Percentiles rank a stretch among this genome's conserved stretches.
These are phyloP conservation scores for Ceratobasidium sp. DNA, from an alignment of 1,284 basidiomycete species.

Conservation along the genomic window DNA sequence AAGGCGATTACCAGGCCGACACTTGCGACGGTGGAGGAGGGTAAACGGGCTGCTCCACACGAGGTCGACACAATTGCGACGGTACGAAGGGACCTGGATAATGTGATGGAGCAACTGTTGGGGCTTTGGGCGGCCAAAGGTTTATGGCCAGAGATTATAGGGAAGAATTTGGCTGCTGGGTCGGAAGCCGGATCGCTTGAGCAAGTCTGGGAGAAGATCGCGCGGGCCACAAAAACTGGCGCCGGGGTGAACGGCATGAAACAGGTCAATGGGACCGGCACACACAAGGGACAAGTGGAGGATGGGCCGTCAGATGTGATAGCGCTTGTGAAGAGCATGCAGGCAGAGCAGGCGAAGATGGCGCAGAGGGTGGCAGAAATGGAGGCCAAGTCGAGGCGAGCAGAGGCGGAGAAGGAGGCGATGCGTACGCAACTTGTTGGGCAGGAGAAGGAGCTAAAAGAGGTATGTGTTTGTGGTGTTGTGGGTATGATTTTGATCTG, in stretches of 20 bases:
- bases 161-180: conserved; percentile 9
- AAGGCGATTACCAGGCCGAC: not conserved
- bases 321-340: conserved; percentile 12
- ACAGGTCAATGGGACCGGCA: not conserved
- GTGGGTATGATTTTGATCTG: not conserved
- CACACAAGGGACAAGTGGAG: not conserved
- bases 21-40: not conserved
- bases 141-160: conserved; percentile 16
- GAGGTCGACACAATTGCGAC: not conserved
- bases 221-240: not conserved
- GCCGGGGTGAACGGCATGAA: not conserved
- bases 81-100: not conserved
- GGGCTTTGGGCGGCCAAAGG: conserved; percentile 7
- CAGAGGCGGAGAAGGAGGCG: not conserved
- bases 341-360: not conserved
- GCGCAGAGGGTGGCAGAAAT: not conserved
- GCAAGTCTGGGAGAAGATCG: conserved; percentile 7
- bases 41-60: not conserved
- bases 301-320: not conserved
- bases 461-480: not conserved
- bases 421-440: conserved; percentile 3
- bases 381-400: not conserved
- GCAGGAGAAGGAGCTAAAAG: conserved; percentile 1
- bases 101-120: conserved; percentile 9
- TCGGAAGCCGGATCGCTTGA: conserved; percentile 9